Evolutionary conservation across 23 red algal genomes (phyloP).

Genomic region (Gracilaria vermiculophylla): DNA sequence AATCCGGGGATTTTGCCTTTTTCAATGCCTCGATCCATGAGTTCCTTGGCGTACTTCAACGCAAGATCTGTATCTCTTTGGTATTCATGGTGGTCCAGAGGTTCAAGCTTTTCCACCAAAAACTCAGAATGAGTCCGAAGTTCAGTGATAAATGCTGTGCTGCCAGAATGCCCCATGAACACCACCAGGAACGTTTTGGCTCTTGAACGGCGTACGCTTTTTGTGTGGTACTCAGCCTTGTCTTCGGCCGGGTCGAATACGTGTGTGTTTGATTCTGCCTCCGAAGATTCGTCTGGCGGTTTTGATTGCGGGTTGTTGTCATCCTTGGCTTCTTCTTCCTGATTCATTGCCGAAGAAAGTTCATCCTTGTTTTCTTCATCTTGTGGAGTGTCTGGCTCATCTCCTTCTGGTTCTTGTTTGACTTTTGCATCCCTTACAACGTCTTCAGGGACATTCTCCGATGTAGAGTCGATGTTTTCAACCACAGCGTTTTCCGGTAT

Average conservation of each 20-base stretch:
- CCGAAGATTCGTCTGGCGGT: not conserved
- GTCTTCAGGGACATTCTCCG: not conserved
- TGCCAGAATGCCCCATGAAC: slow-evolving; percentile 79
- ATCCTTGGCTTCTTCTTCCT: not conserved
- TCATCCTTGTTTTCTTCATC: not conserved
- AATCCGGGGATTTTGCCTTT: slow-evolving; percentile 62
- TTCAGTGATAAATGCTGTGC: slow-evolving; percentile 60
- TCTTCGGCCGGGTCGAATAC: not conserved
- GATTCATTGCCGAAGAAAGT: not conserved
- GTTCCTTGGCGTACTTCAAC: slow-evolving; percentile 8
- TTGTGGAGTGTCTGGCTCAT: no score
- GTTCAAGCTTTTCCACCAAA: slow-evolving; percentile 47
- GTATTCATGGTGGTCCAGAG: slow-evolving; percentile 58
- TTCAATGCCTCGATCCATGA: slow-evolving; percentile 39
- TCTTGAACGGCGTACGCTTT: slow-evolving; percentile 15
- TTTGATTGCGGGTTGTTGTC: not conserved
- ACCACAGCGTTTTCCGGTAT: not conserved
- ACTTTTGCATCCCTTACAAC: not conserved
- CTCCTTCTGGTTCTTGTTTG: not conserved
- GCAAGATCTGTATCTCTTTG: slow-evolving; percentile 30
- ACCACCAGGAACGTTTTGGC: slow-evolving; percentile 63
- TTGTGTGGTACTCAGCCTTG: not conserved
- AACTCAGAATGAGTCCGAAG: slow-evolving; percentile 53
- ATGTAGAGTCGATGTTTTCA: not conserved
- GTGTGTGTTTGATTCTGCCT: not conserved